A percentile compares a stretch with the other conserved stretches of the same genome.
These are phyloP conservation scores for Pestalotiopsis sp. DNA, from an alignment of 2,329 filamentous ascomycete species.

Conservation along the genomic window DNA sequence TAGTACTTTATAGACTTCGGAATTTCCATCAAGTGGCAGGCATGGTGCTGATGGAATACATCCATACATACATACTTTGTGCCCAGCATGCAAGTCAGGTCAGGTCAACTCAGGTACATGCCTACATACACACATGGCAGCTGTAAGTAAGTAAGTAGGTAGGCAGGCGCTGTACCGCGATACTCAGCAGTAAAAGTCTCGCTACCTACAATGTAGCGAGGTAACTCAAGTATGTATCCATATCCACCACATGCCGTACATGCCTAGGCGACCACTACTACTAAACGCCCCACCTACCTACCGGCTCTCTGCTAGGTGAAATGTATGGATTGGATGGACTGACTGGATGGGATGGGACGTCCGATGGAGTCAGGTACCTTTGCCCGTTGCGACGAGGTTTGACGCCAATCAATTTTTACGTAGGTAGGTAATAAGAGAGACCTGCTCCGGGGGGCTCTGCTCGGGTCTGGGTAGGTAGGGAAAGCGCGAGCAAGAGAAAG, in stretches of 20 bases:
- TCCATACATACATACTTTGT: neutral
- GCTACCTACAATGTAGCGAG: too few species aligned
- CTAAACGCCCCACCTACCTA: neutral
- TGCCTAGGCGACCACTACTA: neutral
- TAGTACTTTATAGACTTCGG: neutral
- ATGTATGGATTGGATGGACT: neutral
- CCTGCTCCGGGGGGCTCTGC: neutral
- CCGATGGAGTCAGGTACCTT: neutral
- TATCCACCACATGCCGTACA: conserved; percentile 9
- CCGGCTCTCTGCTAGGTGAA: neutral
- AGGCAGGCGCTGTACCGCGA: neutral
- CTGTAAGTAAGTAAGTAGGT: neutral
- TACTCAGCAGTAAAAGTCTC: neutral
- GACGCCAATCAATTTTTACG: neutral
- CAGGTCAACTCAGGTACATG: conserved; percentile 5
- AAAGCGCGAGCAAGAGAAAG: conserved; percentile 1
- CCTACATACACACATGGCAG: conserved; percentile 5
- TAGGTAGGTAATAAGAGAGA: neutral
- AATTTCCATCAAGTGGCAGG: neutral
- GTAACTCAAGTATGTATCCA: neutral
- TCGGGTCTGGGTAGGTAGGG: neutral
- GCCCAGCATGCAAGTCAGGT: neutral
- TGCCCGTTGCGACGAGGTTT: neutral
- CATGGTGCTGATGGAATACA: neutral
- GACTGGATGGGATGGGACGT: neutral